Conservation (phyloP, 805 yeast genomes). For the Ogataea neopini region DNA sequence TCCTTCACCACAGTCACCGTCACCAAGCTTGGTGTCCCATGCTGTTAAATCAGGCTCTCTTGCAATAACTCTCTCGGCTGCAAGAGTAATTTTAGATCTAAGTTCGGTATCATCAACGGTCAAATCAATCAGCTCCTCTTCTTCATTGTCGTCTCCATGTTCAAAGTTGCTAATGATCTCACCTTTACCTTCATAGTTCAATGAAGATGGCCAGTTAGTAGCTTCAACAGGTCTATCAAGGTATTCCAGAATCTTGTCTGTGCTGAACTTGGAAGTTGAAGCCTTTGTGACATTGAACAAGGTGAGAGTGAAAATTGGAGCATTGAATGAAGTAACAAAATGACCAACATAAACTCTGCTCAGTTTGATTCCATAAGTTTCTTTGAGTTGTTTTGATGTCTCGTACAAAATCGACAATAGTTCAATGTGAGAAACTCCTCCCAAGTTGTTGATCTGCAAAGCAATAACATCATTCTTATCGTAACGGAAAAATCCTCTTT, state of each 20-base stretch:
- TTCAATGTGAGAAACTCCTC: conserved; percentile 40
- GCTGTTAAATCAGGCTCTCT: conserved; percentile 40
- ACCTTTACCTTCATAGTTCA: conserved; percentile 21
- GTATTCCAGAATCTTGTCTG: conserved; percentile 30
- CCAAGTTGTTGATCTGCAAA: conserved; percentile 38
- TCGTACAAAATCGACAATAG: conserved; percentile 32
- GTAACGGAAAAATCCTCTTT: conserved; percentile 36
- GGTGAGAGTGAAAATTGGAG: conserved; percentile 40
- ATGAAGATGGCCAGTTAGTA: conserved; percentile 34
- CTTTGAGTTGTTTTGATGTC: conserved; percentile 27
- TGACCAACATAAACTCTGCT: conserved; percentile 36
- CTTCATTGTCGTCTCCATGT: conserved; percentile 31
- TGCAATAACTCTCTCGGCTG: conserved; percentile 33
- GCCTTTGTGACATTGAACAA: conserved; percentile 38
- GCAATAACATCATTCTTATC: conserved; percentile 33
- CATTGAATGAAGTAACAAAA: conserved; percentile 40
- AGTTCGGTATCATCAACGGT: conserved; percentile 21
- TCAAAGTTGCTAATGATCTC: conserved; percentile 33
- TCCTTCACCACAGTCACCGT: conserved; percentile 45
- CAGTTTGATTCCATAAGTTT: conserved; percentile 31
- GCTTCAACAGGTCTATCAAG: conserved; percentile 37
- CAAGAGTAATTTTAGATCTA: conserved; percentile 25
- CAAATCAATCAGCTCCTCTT: conserved; percentile 21
- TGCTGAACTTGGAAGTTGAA: conserved; percentile 24
- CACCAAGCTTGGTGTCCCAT: conserved; percentile 46